Evolutionary conservation across 139 green algal genomes (phyloP), one percentile per base, ranked within the genome.

Genomic region (Pleodorina starrii): DNA sequence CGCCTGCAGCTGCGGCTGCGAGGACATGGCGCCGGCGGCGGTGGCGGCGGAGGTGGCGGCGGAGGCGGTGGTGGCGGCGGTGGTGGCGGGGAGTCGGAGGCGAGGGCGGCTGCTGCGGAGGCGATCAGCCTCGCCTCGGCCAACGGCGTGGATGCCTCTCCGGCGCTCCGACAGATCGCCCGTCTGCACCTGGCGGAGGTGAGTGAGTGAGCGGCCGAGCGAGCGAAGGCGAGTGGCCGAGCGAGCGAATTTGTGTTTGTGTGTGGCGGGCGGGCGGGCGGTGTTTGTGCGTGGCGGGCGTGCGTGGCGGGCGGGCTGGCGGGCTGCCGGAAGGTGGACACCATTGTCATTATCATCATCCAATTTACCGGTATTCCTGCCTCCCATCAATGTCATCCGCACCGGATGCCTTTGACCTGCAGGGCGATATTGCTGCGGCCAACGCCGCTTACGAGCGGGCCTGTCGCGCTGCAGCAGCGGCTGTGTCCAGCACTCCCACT

Each of bases 1-100:
- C 79, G 86, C 42, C 88, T 83, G 29, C 91, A 90, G 50, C 90
- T 83, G 27, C 92, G 87, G 10, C 43, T 66, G n/a, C 60, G 79
- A 7, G 77, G 57, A 21, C 54, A 66, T 66, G 54, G 54, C 9
- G 54, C 29, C 9, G 54, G 54, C 54, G n/a, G 48, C 42, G 32
- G 42, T 29, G 17, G 84, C 77, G 7, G 76, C 59, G 9, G 81
- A 6, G 78, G 0, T 14, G 51, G 48, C 78, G 51, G 36, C 51
- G 32, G 6, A 12, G 69, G 36, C 29, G 66, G 4, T 25, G 66
- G 6, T 46, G 66, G 9, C n/a, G 36, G 36, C 21, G 35, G 48
- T 72, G 69, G 83, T 77, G 46, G 42, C 32, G 23, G 86, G 75
- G 35, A 66, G 54, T 48, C 35, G 14, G 76, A 48, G 81, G 90